Base-by-base conservation (phyloP, 2,329 filamentous ascomycete species). In the Sporothrix protearum region DNA sequence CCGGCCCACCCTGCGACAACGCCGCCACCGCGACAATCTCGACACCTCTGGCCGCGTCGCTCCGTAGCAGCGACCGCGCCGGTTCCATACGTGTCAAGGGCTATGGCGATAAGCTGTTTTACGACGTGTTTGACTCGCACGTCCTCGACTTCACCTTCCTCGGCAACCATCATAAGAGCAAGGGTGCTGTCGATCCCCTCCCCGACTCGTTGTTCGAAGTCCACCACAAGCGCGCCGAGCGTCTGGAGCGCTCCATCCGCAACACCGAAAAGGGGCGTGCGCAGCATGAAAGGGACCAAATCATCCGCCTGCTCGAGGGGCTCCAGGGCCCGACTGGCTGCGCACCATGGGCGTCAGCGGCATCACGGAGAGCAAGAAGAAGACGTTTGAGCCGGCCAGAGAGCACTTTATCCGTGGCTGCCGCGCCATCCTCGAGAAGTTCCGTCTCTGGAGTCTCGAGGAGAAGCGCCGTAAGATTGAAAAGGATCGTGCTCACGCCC, bases 271-370 rank as follows among this genome's bases (percentile, higher is more conserved):
- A 86, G 77, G 87, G 87, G 14, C 85, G 88, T 10, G 88, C 88
- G 19, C 88, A 90, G 75, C 88, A 91, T 82, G 88, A 91, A 76
- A 88, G 86, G 75, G 88, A 90, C 73, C 88, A 89, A 76, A 86
- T 91, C 53, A 85, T 88, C 70, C 84, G 88, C 45, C 80, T 91
- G 19, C 85, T 97, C 7, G 93, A 96, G 70, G 93, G 93, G 22
- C 85, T 99, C 0, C 91, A 93, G 78, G 92, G 95, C 2, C 92
- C 72, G 96, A 98, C 80, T 99, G 96, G 96, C 84, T 97, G 71
- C 90, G 92, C 73, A 88, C 94, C 3, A 94, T 99, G 89, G 96
- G 95, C 33, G 91, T 98, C 45, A 95, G 89, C 74, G 93, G 88
- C 25, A 83, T 96, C 49, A 96, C 93, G 0, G 94, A 97, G 77